These are phyloP conservation scores for Xerophyta viscosa DNA, from an alignment of 106 monocot genomes.

Conservation along the genomic window DNA sequence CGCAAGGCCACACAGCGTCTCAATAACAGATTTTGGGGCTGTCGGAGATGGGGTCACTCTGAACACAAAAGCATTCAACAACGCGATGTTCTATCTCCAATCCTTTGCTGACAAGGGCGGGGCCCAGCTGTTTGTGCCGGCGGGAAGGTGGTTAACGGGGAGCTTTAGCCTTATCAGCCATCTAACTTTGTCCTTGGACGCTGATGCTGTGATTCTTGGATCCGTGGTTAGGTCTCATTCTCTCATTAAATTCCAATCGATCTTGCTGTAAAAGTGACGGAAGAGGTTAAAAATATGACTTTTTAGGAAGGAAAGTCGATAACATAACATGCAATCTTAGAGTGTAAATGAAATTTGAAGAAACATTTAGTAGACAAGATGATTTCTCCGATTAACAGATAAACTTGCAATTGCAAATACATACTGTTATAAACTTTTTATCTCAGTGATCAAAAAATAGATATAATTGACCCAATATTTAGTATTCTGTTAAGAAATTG, in stretches of 20 bases:
- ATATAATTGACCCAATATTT: no score
- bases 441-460: no score
- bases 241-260: no score
- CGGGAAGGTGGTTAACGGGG: constrained; percentile 57
- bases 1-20: constrained; percentile 53
- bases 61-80: constrained; percentile 68
- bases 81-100: constrained; percentile 61
- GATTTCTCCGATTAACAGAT: no score
- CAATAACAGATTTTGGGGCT: constrained; percentile 58
- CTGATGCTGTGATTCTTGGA: constrained; percentile 57
- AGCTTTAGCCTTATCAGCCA: constrained; percentile 67
- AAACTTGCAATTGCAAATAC: no score
- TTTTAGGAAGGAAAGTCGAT: no score
- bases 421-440: no score
- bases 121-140: constrained; percentile 66
- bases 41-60: constrained; percentile 65
- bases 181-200: constrained; percentile 52
- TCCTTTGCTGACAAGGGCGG: constrained; percentile 63
- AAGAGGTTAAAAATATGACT: no score
- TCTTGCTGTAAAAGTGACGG: no score
- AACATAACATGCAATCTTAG: no score
- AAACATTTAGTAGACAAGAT: no score
- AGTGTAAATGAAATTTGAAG: no score
- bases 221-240: constrained; percentile 59
- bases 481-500: neutral